Conservation (phyloP, 2,329 filamentous ascomycete species). For the Xylaria arbuscula region DNA sequence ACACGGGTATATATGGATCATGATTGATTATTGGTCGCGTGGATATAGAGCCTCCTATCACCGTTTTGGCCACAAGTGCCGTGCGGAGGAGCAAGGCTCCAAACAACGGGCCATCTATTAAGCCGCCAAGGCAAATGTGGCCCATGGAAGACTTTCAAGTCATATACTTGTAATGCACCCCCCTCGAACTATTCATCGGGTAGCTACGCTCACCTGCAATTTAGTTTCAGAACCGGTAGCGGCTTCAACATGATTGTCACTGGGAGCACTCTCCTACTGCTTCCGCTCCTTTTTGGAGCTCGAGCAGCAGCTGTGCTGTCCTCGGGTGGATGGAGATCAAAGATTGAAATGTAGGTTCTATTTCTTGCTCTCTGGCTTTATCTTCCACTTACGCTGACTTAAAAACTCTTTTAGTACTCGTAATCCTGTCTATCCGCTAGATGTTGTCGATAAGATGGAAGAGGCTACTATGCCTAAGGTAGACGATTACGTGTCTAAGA, state of each 20-base stretch:
- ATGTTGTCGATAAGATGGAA: constrained; percentile 48
- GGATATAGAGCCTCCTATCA: constrained; percentile 44
- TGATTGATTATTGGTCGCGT: constrained; percentile 41
- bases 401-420: constrained; percentile 37
- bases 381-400: constrained; percentile 26
- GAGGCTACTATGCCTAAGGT: constrained; percentile 48
- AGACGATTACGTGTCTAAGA: constrained; percentile 43
- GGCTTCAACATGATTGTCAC: constrained; percentile 41
- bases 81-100: constrained; percentile 43
- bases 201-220: constrained; percentile 29
- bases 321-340: constrained; percentile 35
- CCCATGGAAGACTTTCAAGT: constrained; percentile 27
- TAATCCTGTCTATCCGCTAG: constrained; percentile 47
- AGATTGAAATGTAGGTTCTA: constrained; percentile 42
- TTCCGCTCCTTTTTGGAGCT: constrained; percentile 45
- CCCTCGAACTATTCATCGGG: constrained; percentile 20
- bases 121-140: constrained; percentile 42
- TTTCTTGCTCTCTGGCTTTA: not conserved
- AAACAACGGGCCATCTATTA: constrained; percentile 42
- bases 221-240: constrained; percentile 33
- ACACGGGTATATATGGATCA: constrained; percentile 41
- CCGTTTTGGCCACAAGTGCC: constrained; percentile 44
- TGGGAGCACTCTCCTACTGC: constrained; percentile 41
- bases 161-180: constrained; percentile 41
- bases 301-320: constrained; percentile 35